Percentiles rank a stretch among this genome's conserved stretches.
These are phyloP conservation scores for Ogataea saltuana DNA, from an alignment of 805 yeast genomes.

Conservation along the genomic window DNA sequence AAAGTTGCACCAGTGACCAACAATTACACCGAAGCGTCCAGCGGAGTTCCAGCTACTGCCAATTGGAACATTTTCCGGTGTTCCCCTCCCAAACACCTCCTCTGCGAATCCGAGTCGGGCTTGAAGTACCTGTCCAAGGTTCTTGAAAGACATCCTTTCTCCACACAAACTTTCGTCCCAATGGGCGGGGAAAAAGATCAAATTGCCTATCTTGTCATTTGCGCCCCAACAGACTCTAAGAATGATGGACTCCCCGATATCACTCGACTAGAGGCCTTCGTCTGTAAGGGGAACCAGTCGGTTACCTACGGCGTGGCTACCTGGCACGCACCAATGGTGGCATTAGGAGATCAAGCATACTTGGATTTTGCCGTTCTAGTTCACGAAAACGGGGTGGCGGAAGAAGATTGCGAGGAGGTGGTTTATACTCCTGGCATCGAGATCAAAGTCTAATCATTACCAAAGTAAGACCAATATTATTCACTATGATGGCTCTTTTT, in stretches of 20 bases:
- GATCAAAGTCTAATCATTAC: slow-evolving; percentile 30
- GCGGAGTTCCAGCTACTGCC: slow-evolving; percentile 52
- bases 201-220: slow-evolving; percentile 74
- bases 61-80: slow-evolving; percentile 86
- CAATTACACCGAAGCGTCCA: slow-evolving; percentile 47
- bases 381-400: slow-evolving; percentile 76
- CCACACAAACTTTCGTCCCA: slow-evolving; percentile 90
- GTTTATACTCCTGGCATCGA: slow-evolving; percentile 61
- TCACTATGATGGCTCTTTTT: slow-evolving; percentile 4
- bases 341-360: slow-evolving; percentile 51
- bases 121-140: slow-evolving; percentile 57
- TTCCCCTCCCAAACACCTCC: slow-evolving; percentile 68
- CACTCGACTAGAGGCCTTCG: slow-evolving; percentile 61
- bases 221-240: slow-evolving; percentile 54
- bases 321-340: slow-evolving; percentile 98
- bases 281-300: slow-evolving; percentile 80
- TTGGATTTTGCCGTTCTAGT: slow-evolving; percentile 87
- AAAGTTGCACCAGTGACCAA: slow-evolving; percentile 70
- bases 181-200: slow-evolving; percentile 62
- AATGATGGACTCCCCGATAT: slow-evolving; percentile 59
- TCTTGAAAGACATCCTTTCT: slow-evolving; percentile 84
- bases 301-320: slow-evolving; percentile 83
- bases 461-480: neutral
- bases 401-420: slow-evolving; percentile 83
- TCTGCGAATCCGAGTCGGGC: slow-evolving; percentile 26